Evolutionary conservation across 2,329 filamentous ascomycete species (phyloP).

Genomic region (Penicillium hordei): DNA sequence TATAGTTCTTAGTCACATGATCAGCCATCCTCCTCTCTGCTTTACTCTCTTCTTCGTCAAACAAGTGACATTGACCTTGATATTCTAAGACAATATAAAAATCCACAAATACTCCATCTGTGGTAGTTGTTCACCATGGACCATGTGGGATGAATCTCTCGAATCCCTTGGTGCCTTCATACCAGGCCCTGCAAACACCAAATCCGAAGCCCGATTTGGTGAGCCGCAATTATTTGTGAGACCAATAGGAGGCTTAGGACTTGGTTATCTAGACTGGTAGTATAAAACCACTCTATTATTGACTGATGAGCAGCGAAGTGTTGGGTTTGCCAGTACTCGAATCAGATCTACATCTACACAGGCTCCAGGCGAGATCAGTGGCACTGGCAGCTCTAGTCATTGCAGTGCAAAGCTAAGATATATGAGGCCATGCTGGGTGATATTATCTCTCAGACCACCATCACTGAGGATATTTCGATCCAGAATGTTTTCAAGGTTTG

Average conservation of each 20-base stretch:
- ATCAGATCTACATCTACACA: not conserved
- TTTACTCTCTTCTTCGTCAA: too few species aligned
- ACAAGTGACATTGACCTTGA: not conserved
- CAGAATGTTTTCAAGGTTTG: not conserved
- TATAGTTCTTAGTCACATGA: not conserved
- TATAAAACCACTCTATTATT: not conserved
- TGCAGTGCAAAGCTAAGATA: not conserved
- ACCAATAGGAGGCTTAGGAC: not conserved
- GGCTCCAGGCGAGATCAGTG: not conserved
- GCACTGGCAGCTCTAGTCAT: slow-evolving; percentile 6
- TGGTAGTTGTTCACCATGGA: not conserved
- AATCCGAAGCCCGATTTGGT: not conserved
- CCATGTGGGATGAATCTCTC: not conserved
- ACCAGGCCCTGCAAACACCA: not conserved
- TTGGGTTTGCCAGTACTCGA: not conserved
- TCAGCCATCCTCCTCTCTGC: too few species aligned
- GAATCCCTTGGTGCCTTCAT: not conserved
- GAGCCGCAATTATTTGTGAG: not conserved
- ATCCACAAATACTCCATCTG: not conserved
- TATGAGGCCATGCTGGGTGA: not conserved
- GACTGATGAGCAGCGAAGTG: not conserved
- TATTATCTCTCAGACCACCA: not conserved
- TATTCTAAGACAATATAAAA: not conserved
- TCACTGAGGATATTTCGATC: not conserved
- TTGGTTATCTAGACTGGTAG: not conserved